phyloP scores from a whole-genome alignment of 2,329 filamentous ascomycete genomes.

The Dothiorella sarmentorum region DNA sequence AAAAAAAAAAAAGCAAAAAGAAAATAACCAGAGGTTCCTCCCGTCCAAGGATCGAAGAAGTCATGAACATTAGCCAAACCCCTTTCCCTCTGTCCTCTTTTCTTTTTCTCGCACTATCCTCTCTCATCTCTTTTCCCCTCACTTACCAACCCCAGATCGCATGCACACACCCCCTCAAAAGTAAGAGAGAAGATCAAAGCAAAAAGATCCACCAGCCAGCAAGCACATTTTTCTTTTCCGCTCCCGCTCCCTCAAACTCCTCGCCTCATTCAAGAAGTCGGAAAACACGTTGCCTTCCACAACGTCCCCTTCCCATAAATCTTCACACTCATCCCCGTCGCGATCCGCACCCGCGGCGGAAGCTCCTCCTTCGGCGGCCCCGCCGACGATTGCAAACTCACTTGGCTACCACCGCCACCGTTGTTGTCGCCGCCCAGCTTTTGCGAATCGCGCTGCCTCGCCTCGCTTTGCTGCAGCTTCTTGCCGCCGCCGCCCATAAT shows the following conservation, averaged over 20 bases:
- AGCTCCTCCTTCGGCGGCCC: slow-evolving; percentile 36
- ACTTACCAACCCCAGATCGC: neutral
- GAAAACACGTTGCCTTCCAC: slow-evolving; percentile 48
- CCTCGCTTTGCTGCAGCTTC: slow-evolving; percentile 6
- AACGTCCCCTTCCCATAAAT: slow-evolving; percentile 48
- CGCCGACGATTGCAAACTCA: slow-evolving; percentile 12
- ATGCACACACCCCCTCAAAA: too few relatives aligned
- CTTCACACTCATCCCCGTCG: slow-evolving; percentile 46
- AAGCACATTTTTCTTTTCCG: too few relatives aligned
- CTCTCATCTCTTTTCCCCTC: neutral
- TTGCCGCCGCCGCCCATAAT: slow-evolving; percentile 30
- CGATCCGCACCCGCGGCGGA: slow-evolving; percentile 46
- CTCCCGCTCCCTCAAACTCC: neutral
- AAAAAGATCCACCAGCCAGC: neutral
- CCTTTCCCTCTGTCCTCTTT: neutral
- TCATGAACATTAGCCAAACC: slow-evolving; percentile 3
- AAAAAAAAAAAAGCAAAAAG: neutral
- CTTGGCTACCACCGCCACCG: slow-evolving; percentile 15
- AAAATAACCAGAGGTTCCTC: too few relatives aligned
- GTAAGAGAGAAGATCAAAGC: neutral
- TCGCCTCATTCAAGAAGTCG: neutral
- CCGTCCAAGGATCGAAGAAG: too few relatives aligned
- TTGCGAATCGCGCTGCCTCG: slow-evolving; percentile 7
- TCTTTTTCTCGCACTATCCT: neutral
- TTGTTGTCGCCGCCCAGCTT: slow-evolving; percentile 1